Base-by-base conservation (phyloP, 1,139 yeast genomes). In the Magnusiomyces suaveolens region DNA sequence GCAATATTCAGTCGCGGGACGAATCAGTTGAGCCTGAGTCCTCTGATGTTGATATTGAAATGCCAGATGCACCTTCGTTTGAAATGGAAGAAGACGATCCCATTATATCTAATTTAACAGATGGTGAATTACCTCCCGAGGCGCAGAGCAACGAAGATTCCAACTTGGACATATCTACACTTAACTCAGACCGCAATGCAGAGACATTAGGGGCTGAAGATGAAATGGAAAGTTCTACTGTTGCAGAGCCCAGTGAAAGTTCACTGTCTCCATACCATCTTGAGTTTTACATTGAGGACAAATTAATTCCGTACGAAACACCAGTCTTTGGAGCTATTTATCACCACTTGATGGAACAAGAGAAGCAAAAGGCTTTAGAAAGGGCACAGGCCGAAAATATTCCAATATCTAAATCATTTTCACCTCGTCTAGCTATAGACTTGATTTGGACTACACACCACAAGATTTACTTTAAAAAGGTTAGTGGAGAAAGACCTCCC, bases 311-410 rank as follows among this genome's bases (percentile, higher is more conserved):
- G 1, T 72, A 74, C 39, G 89, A 83, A 56, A 81, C 87, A 1
- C 87, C 96, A 0, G 77, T 90, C 2, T 85, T 83, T 68, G 95
- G 95, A 2, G 95, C 92, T 0, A 73, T 87, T 10, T 83, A 81
- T 66, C 76, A 81, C 53, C 72, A 80, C 16, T 67, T 77, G 21
- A 80, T 79, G 63, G 61, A 63, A 3, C 66, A 72, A 51, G 61
- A 56, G 39, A 46, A 44, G 25, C 54, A 48, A 12, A 50, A 46
- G 33, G 14, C 25, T 4, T 16, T 25, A 25, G 25, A 41, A 21
- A 21, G 20, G 20, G 44, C 44, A 20, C 23, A 29, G 10, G 24
- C 25, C 8, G 39, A 23, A 16, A 43, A 25, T 18, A 16, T 16
- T 36, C 38, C 24, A 21, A 21, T 24, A 20, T 20, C 44, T 43